phyloP scores from a whole-genome alignment of 2,329 filamentous ascomycete genomes.

The Phialocephala sp. region DNA sequence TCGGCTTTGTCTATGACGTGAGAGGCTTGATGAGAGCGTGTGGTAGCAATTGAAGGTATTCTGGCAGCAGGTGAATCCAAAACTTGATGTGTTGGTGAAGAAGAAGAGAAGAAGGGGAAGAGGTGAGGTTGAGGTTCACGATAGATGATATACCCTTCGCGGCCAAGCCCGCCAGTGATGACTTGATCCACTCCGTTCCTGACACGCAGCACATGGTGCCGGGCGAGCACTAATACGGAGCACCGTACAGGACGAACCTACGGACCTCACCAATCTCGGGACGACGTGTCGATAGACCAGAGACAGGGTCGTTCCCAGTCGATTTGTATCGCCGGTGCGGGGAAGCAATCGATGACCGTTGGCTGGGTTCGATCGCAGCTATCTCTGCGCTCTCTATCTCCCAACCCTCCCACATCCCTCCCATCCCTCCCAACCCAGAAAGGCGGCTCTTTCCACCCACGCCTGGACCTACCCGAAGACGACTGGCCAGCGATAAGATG shows the following conservation, averaged over 20 bases:
- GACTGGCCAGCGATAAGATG: too few species aligned
- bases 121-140: slow-evolving; percentile 17
- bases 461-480: too few species aligned
- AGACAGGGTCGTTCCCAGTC: slow-evolving; percentile 7
- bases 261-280: neutral
- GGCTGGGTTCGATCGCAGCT: neutral
- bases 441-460: too few species aligned
- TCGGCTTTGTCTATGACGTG: slow-evolving; percentile 20
- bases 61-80: slow-evolving; percentile 21
- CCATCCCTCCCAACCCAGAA: too few species aligned
- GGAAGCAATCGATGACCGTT: slow-evolving; percentile 1
- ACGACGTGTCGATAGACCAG: neutral
- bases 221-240: neutral
- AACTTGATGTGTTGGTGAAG: slow-evolving; percentile 26
- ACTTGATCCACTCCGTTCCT: slow-evolving; percentile 23
- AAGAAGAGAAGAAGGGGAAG: slow-evolving; percentile 12
- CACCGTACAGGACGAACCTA: neutral
- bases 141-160: slow-evolving; percentile 19
- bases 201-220: neutral
- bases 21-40: neutral
- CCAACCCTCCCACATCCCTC: slow-evolving; percentile 4
- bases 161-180: slow-evolving; percentile 14
- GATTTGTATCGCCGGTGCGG: neutral
- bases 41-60: slow-evolving; percentile 2
- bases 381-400: neutral